These are phyloP conservation scores for Cyclotella atomus DNA, from an alignment of 108 stramenopile genomes.

Conservation along the genomic window DNA sequence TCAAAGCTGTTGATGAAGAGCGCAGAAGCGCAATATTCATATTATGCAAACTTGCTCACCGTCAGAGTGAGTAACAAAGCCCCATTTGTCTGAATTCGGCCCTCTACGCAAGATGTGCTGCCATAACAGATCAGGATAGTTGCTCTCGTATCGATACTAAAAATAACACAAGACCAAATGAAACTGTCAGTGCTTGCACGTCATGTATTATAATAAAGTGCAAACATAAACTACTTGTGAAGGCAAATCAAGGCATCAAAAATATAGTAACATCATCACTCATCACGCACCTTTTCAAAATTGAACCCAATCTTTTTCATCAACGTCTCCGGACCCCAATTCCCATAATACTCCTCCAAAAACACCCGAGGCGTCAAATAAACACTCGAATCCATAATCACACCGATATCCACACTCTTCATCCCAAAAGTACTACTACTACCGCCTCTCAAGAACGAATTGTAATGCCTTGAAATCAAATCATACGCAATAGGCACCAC, in stretches of 20 bases:
- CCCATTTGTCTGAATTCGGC: constrained; percentile 50
- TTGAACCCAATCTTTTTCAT: constrained; percentile 52
- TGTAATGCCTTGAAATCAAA: constrained; percentile 44
- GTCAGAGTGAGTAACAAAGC: constrained; percentile 54
- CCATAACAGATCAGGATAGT: constrained; percentile 54
- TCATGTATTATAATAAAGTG: no score
- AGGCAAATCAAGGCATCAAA: neutral
- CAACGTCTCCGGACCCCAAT: constrained; percentile 50
- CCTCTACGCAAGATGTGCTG: constrained; percentile 53
- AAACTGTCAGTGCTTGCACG: no score
- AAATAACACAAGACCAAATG: neutral
- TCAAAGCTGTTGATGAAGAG: no score
- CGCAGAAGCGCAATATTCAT: no score
- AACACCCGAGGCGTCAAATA: constrained; percentile 59
- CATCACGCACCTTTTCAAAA: constrained; percentile 25
- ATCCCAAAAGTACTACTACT: neutral
- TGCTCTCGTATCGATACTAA: constrained; percentile 35
- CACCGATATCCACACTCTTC: constrained; percentile 34
- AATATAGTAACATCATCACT: neutral
- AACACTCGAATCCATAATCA: constrained; percentile 54
- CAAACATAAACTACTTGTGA: neutral
- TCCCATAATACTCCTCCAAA: constrained; percentile 41
- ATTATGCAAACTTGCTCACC: no score
- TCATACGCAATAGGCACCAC: constrained; percentile 49
- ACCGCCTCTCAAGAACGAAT: constrained; percentile 34